These are phyloP conservation scores for Globisporangium rhizosaccharum DNA, from an alignment of 352 stramenopile species.

Conservation along the genomic window DNA sequence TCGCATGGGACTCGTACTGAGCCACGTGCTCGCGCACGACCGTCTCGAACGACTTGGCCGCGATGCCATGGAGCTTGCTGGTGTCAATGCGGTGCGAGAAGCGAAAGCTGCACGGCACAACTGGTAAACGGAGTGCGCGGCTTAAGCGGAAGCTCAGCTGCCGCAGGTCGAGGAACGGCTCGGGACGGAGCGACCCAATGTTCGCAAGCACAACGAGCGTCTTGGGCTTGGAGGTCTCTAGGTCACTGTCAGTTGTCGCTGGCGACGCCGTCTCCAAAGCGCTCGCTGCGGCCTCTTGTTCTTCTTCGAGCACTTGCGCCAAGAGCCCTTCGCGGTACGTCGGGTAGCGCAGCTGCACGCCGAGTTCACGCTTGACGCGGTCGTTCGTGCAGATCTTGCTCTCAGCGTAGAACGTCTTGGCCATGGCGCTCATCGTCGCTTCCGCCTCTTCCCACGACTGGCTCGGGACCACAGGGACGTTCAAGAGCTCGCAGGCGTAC, in stretches of 20 bases:
- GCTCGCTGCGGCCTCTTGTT: conserved; percentile 12
- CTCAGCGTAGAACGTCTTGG: conserved; percentile 83
- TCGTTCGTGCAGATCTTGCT: conserved; percentile 77
- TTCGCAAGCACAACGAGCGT: conserved; percentile 58
- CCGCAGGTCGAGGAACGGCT: conserved; percentile 68
- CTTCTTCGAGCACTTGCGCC: conserved; percentile 75
- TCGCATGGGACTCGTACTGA: conserved; percentile 6
- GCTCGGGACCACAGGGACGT: conserved; percentile 34
- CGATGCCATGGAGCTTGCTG: conserved; percentile 48
- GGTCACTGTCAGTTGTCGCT: background rate
- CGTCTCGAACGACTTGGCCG: conserved; percentile 60
- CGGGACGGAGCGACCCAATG: conserved; percentile 64
- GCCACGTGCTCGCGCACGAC: conserved; percentile 47
- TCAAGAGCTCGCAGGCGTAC: conserved; percentile 71
- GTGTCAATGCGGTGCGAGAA: conserved; percentile 72
- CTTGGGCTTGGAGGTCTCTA: background rate
- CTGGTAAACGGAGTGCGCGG: conserved; percentile 36
- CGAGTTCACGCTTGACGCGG: conserved; percentile 70
- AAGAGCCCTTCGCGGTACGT: conserved; percentile 80
- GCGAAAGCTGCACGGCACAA: conserved; percentile 72
- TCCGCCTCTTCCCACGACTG: conserved; percentile 72
- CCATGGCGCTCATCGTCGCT: conserved; percentile 80
- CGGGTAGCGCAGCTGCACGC: conserved; percentile 61
- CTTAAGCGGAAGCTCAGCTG: conserved; percentile 68
- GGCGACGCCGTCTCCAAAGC: background rate